phyloP scores from a whole-genome alignment of 768 basidiomycete genomes.

The Suillus americanus region DNA sequence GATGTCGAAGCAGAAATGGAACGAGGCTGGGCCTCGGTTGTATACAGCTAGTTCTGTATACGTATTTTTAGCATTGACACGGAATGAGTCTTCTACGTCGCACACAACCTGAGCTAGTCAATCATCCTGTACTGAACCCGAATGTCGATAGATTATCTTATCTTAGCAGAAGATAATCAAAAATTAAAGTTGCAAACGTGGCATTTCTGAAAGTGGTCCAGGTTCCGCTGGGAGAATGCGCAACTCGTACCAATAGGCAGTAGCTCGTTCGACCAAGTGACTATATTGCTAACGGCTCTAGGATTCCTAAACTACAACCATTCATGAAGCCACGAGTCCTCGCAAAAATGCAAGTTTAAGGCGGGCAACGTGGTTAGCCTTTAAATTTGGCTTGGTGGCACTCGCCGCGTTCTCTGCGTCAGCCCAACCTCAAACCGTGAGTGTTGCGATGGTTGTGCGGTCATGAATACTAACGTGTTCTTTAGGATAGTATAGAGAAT shows the following conservation, averaged over 20 bases:
- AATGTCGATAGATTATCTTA: not conserved
- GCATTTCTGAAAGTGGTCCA: not conserved
- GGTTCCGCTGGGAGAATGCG: not conserved
- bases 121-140: not conserved
- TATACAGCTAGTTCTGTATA: not conserved
- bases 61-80: not conserved
- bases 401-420: slow-evolving; percentile 46
- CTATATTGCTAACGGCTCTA: not conserved
- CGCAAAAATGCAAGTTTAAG: slow-evolving; percentile 25
- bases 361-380: slow-evolving; percentile 56
- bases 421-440: slow-evolving; percentile 31
- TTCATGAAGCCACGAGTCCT: slow-evolving; percentile 17
- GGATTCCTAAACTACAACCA: not conserved
- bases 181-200: slow-evolving; percentile 2
- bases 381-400: slow-evolving; percentile 57
- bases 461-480: not conserved
- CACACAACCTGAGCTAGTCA: not conserved
- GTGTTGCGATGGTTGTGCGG: not conserved
- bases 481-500: not conserved
- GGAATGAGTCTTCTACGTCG: not conserved
- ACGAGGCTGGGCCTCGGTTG: not conserved
- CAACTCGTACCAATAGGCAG: not conserved
- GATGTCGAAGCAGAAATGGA: not conserved
- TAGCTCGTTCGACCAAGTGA: not conserved
- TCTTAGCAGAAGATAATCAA: too few relatives aligned